phyloP scores from a whole-genome alignment of 352 stramenopile species.

The Elongisporangium prolatum region DNA sequence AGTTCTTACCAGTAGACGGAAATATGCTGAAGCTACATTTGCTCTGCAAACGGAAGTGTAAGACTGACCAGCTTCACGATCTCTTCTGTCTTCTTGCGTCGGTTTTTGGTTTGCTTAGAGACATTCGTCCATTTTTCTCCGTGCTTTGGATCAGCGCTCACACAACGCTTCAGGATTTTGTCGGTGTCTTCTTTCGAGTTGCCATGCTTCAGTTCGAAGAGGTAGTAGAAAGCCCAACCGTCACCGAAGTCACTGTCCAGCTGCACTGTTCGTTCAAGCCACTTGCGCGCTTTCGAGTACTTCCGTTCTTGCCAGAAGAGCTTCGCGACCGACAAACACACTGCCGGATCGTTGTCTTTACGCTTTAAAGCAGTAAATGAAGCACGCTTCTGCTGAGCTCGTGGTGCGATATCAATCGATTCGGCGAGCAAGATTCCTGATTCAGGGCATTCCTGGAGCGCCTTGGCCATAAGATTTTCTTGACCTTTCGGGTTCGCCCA shows the following conservation, averaged over 20 bases:
- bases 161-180: conserved; percentile 84
- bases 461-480: conserved; percentile 95
- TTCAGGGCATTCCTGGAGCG: conserved; percentile 95
- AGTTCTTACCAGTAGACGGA: conserved; percentile 18
- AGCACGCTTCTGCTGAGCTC: conserved; percentile 94
- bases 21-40: conserved; percentile 17
- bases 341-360: conserved; percentile 95
- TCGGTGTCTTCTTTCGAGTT: conserved; percentile 66
- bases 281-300: conserved; percentile 95
- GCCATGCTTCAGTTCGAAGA: conserved; percentile 94
- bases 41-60: conserved; percentile 64
- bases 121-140: conserved; percentile 93
- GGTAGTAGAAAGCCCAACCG: conserved; percentile 97
- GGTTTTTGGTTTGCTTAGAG: conserved; percentile 91
- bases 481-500: conserved; percentile 92
- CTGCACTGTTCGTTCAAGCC: conserved; percentile 95
- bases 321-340: conserved; percentile 96
- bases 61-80: conserved; percentile 78
- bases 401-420: conserved; percentile 92
- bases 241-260: conserved; percentile 96
- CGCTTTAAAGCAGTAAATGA: conserved; percentile 95
- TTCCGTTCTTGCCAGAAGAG: conserved; percentile 97
- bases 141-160: conserved; percentile 91
- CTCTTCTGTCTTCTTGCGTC: conserved; percentile 67
- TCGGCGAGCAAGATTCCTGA: conserved; percentile 95